Percentiles rank a stretch among this genome's conserved stretches.
These are phyloP conservation scores for Eucalyptus caleyi DNA, from an alignment of 345 rosid species.

Conservation along the genomic window DNA sequence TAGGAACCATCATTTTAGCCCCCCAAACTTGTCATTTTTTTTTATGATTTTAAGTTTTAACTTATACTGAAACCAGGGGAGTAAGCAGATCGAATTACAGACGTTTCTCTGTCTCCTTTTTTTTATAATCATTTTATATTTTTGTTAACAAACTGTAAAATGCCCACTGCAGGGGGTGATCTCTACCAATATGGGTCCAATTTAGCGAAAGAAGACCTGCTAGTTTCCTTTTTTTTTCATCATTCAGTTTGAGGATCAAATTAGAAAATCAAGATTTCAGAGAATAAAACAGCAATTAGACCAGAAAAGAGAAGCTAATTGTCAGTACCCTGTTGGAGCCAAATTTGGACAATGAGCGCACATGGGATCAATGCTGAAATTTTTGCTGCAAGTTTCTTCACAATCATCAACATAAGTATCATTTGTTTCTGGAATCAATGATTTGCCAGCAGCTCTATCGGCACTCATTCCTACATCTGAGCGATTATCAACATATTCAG, in stretches of 20 bases:
- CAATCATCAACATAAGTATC: neutral
- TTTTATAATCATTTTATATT: neutral
- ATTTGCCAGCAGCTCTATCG: slow-evolving; percentile 15
- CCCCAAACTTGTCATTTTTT: neutral
- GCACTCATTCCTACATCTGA: slow-evolving; percentile 30
- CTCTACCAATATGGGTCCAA: neutral
- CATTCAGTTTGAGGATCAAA: neutral
- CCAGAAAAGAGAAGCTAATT: neutral
- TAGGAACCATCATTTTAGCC: neutral
- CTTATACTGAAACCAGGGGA: neutral
- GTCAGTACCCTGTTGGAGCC: slow-evolving; percentile 64
- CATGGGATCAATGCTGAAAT: slow-evolving; percentile 63
- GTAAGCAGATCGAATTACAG: neutral
- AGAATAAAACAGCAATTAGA: neutral
- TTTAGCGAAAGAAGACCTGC: neutral
- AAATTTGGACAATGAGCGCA: slow-evolving; percentile 70
- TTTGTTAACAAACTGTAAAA: neutral
- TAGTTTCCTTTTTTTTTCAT: too few species aligned
- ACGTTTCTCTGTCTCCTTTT: neutral
- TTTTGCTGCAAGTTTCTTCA: slow-evolving; percentile 28
- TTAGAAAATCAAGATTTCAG: neutral
- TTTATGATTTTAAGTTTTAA: neutral
- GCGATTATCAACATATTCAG: slow-evolving; percentile 18
- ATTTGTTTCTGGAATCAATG: neutral
- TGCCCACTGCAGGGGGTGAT: neutral